phyloP scores from a whole-genome alignment of 176 grass and related monocot species.

The Rhipidocladum racemiflorum region DNA sequence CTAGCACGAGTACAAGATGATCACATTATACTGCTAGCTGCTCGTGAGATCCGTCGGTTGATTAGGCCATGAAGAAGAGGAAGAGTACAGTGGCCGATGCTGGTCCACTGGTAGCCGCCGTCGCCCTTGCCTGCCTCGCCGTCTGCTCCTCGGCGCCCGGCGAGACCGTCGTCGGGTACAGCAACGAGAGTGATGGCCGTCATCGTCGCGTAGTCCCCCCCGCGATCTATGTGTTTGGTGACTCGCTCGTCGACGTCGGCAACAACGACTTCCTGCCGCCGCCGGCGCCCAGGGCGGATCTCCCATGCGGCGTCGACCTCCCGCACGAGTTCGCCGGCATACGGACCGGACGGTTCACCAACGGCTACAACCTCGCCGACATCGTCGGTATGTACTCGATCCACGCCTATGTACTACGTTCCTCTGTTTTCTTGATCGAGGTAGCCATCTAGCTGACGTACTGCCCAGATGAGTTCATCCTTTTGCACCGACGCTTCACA shows the following conservation, averaged over 20 bases:
- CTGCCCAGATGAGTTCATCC: too few species aligned
- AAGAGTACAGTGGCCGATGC: background rate
- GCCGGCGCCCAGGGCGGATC: slow-evolving; percentile 30
- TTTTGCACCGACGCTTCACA: too few species aligned
- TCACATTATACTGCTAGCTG: background rate
- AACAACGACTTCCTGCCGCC: slow-evolving; percentile 45
- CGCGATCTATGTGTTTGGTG: slow-evolving; percentile 53
- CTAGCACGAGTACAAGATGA: too few species aligned
- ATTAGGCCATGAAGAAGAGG: background rate
- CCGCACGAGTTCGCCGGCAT: background rate
- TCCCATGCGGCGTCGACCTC: slow-evolving; percentile 43
- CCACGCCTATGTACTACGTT: too few species aligned
- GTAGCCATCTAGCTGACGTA: too few species aligned
- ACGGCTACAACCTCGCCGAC: slow-evolving; percentile 50
- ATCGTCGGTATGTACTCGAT: slow-evolving; percentile 27
- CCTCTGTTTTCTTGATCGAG: too few species aligned
- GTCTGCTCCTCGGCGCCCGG: background rate
- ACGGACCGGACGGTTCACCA: slow-evolving; percentile 40
- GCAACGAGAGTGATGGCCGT: background rate
- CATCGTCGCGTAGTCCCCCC: slow-evolving; percentile 22
- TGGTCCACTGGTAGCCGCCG: background rate
- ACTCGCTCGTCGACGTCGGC: slow-evolving; percentile 51
- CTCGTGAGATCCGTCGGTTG: background rate
- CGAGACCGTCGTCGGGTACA: background rate
- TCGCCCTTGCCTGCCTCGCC: background rate